Evolutionary conservation across 306 rosid genomes (phyloP).

Genomic region (Malus sylvestris): DNA sequence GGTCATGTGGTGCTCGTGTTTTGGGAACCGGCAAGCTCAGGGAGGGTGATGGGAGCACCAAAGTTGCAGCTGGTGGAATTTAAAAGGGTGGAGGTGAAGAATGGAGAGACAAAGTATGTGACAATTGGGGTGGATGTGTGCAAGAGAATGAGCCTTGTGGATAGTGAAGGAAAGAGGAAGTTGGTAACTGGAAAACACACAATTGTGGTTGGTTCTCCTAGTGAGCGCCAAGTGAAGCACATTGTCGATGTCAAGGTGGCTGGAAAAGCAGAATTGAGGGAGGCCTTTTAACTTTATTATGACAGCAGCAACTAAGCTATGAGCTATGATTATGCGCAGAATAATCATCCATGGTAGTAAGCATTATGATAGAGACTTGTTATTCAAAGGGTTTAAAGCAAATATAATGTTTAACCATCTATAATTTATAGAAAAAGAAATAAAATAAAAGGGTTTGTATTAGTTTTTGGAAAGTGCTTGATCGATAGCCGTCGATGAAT

Average conservation of each 20-base stretch:
- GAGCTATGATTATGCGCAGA: background rate
- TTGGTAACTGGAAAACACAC: constrained; percentile 40
- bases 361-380: background rate
- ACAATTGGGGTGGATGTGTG: constrained; percentile 40
- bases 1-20: constrained; percentile 47
- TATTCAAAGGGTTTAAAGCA: background rate
- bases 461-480: background rate
- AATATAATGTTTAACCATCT: background rate
- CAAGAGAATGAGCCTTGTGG: constrained; percentile 37
- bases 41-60: constrained; percentile 33
- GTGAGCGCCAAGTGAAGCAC: constrained; percentile 50
- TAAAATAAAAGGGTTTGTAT: background rate
- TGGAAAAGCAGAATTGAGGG: constrained; percentile 4
- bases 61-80: constrained; percentile 45
- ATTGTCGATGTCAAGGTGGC: constrained; percentile 29
- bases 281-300: constrained; percentile 1
- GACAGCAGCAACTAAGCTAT: background rate
- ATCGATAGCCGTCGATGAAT: background rate
- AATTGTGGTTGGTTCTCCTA: constrained; percentile 41
- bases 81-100: constrained; percentile 33
- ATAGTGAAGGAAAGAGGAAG: constrained; percentile 49
- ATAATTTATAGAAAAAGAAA: background rate
- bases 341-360: background rate
- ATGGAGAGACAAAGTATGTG: constrained; percentile 25
- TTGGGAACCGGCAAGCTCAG: constrained; percentile 31